phyloP scores from a whole-genome alignment of 176 grass and related monocot species.

The Lolium perenne region DNA sequence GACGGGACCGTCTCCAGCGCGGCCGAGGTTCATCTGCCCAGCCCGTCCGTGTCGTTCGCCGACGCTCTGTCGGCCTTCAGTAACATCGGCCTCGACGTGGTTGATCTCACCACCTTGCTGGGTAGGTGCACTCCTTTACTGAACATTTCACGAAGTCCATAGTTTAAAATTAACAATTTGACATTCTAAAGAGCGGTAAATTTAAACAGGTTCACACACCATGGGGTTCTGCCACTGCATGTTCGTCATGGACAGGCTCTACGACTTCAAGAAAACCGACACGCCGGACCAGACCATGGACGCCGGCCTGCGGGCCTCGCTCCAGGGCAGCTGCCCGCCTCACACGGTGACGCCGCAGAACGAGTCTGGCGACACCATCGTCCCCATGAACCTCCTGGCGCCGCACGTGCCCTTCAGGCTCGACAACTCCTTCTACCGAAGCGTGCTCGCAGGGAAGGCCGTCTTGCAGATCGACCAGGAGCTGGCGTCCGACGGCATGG shows the following conservation, averaged over 20 bases:
- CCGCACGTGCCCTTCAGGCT: conserved; percentile 32
- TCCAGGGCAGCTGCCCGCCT: conserved; percentile 42
- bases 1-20: too few species aligned
- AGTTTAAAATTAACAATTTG: too few species aligned
- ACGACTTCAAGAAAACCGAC: conserved; percentile 34
- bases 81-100: too few species aligned
- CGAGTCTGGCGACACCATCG: conserved; percentile 27
- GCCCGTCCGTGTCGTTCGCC: too few species aligned
- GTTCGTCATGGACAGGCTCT: conserved; percentile 44
- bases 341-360: conserved; percentile 30
- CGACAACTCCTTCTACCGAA: conserved; percentile 39
- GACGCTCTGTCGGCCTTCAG: too few species aligned
- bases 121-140: too few species aligned
- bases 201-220: conserved; percentile 45
- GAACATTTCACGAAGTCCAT: too few species aligned
- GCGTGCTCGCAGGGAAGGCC: conserved; percentile 43
- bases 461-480: conserved; percentile 49
- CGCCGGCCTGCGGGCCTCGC: conserved; percentile 10
- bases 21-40: too few species aligned
- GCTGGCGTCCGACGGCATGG: conserved; percentile 33
- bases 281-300: conserved; percentile 30
- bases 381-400: conserved; percentile 50
- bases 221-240: conserved; percentile 61
- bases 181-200: conserved; percentile 31
- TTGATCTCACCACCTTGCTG: too few species aligned